Evolutionary conservation across 352 stramenopile genomes (phyloP).

Genomic region (Globisporangium okanoganense): DNA sequence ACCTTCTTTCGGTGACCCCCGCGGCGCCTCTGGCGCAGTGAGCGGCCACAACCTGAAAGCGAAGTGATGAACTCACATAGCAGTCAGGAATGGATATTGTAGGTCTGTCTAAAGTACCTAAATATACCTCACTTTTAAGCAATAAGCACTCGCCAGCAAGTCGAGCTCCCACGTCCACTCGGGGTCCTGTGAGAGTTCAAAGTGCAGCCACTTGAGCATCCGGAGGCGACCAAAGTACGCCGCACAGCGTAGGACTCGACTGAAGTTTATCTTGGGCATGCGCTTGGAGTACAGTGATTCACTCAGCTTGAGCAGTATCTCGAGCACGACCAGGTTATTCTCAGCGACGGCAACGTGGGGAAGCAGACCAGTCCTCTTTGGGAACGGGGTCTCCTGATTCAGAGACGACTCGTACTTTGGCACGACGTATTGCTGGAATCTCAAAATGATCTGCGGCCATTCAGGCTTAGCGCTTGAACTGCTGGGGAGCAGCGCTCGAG

Average conservation of each 20-base stretch:
- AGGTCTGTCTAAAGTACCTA: no score
- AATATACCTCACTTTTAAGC: no score
- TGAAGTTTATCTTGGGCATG: not conserved
- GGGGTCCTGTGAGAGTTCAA: not conserved
- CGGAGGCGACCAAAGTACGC: not conserved
- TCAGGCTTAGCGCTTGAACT: not conserved
- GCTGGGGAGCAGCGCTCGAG: not conserved
- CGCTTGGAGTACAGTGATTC: not conserved
- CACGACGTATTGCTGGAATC: not conserved
- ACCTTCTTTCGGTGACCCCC: no score
- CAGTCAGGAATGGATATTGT: no score
- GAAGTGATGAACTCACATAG: no score
- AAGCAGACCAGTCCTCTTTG: not conserved
- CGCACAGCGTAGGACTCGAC: not conserved
- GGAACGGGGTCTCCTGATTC: not conserved
- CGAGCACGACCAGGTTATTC: not conserved
- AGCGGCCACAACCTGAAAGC: no score
- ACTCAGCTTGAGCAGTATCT: not conserved
- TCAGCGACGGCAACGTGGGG: constrained; percentile 3
- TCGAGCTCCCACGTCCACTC: constrained; percentile 1
- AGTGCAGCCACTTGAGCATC: not conserved
- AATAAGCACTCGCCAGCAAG: not conserved
- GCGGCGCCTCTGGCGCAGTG: no score
- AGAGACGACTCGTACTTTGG: not conserved
- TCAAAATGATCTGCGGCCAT: not conserved